phyloP scores from a whole-genome alignment of 78 protist species.

The slime mould (Dictyostelium discoideum) region DNA sequence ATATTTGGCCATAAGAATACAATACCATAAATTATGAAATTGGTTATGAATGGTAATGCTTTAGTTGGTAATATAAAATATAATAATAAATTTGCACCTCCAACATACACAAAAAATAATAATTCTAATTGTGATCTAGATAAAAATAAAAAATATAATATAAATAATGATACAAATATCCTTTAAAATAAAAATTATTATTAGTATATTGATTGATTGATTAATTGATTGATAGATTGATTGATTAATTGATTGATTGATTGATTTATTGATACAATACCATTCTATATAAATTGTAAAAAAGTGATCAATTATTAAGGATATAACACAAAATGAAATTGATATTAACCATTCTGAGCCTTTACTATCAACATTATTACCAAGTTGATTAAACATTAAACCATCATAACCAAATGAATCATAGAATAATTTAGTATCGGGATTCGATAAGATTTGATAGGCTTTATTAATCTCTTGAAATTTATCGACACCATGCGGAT shows the following conservation, averaged over 20 bases:
- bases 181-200: background rate
- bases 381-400: constrained; percentile 52
- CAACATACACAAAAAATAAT: constrained; percentile 36
- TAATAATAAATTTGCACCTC: constrained; percentile 26
- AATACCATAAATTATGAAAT: constrained; percentile 54
- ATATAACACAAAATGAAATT: constrained; percentile 13
- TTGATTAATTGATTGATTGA: too few relatives aligned
- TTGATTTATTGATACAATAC: background rate
- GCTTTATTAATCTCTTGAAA: constrained; percentile 75
- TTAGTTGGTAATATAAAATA: constrained; percentile 60
- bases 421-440: constrained; percentile 53
- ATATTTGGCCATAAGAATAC: constrained; percentile 68
- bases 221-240: too few relatives aligned
- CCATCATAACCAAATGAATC: constrained; percentile 76
- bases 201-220: too few relatives aligned
- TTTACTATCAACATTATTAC: background rate
- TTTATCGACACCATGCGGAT: constrained; percentile 54
- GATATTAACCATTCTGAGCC: constrained; percentile 58
- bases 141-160: constrained; percentile 36
- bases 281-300: constrained; percentile 51
- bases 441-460: constrained; percentile 64
- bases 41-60: constrained; percentile 37
- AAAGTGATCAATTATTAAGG: constrained; percentile 46
- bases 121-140: constrained; percentile 34
- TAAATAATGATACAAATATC: constrained; percentile 73